Conservation (phyloP, 805 yeast species). For the Yarrowia sp. region DNA sequence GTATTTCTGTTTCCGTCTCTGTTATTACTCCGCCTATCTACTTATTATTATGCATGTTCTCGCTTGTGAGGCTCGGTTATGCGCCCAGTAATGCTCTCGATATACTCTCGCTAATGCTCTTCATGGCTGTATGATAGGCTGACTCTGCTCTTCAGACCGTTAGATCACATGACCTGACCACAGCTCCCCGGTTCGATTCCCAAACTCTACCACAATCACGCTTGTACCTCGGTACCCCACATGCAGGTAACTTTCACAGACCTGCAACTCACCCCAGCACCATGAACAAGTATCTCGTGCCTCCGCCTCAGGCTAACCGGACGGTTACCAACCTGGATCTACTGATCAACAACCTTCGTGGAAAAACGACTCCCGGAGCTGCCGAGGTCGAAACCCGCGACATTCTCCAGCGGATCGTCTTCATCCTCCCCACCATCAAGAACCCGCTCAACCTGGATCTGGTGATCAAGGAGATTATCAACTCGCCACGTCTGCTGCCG, state of each 20-base stretch:
- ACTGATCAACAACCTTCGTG: conserved; percentile 26
- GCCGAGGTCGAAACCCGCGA: conserved; percentile 2
- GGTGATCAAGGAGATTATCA: conserved; percentile 30
- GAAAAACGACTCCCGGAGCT: background rate
- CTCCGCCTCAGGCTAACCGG: conserved; percentile 8
- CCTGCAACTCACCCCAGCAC: background rate
- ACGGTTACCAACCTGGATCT: conserved; percentile 27
- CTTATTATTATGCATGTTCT: too few species aligned
- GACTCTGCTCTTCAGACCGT: too few species aligned
- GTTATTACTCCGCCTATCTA: too few species aligned
- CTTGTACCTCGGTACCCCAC: conserved; percentile 23
- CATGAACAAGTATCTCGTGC: conserved; percentile 17
- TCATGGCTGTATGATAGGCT: too few species aligned
- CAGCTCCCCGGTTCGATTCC: background rate
- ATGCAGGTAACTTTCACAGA: conserved; percentile 4
- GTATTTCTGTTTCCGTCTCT: too few species aligned
- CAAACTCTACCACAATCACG: background rate
- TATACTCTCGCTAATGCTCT: too few species aligned
- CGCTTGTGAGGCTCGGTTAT: too few species aligned
- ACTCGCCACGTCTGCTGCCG: conserved; percentile 29
- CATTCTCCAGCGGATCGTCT: conserved; percentile 19
- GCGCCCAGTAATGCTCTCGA: too few species aligned
- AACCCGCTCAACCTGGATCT: conserved; percentile 34
- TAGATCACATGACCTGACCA: too few species aligned
- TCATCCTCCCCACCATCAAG: conserved; percentile 30